Percentiles rank a stretch among this genome's conserved stretches.
phyloP scores from a whole-genome alignment of 73 alveolate species.

The Paramecium sonneborni region DNA sequence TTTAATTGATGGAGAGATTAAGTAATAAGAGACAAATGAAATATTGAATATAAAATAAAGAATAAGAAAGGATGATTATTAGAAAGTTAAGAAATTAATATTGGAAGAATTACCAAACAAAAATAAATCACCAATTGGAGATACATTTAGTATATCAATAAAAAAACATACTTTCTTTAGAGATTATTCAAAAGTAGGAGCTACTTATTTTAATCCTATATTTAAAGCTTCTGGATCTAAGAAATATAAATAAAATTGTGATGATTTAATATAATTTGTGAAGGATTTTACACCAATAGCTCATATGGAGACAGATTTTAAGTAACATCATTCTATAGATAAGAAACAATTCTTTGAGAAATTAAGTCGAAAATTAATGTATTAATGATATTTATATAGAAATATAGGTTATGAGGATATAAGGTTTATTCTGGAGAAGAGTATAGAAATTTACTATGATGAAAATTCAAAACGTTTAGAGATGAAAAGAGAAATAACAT shows the following conservation, averaged over 20 bases:
- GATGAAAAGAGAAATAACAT: not conserved
- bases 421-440: not conserved
- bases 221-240: not conserved
- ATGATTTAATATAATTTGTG: not conserved
- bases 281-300: conserved; percentile 37
- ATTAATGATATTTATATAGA: not conserved
- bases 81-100: not conserved
- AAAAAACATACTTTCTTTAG: not conserved
- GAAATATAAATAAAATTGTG: not conserved
- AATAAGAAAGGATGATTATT: conserved; percentile 45
- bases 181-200: conserved; percentile 28
- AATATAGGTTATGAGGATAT: not conserved
- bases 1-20: not conserved
- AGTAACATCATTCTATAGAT: not conserved
- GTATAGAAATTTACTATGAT: not conserved
- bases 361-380: not conserved
- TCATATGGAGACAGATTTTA: conserved; percentile 30
- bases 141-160: not conserved
- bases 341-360: not conserved
- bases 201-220: conserved; percentile 29
- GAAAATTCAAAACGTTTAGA: not conserved
- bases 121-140: not conserved
- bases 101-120: not conserved
- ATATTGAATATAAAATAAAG: not conserved
- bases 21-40: not conserved